Evolutionary conservation across 2,329 filamentous ascomycete species (phyloP).

Genomic region (Fusarium metavorans): DNA sequence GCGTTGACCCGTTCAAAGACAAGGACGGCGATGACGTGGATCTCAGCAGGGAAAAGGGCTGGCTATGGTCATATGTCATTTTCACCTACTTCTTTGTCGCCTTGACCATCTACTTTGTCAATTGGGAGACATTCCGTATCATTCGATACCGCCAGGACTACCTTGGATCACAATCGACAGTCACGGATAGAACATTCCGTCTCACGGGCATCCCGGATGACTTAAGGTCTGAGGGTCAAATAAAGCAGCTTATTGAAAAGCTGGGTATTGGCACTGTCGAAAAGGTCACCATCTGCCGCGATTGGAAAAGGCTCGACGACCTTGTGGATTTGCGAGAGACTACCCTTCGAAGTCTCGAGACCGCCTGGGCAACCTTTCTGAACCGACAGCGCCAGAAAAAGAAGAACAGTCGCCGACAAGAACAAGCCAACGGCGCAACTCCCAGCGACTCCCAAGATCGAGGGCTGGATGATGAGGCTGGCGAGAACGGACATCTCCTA

Average conservation of each 20-base stretch:
- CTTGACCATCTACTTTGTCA: slow-evolving; percentile 84
- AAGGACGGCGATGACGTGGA: slow-evolving; percentile 52
- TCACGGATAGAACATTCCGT: slow-evolving; percentile 93
- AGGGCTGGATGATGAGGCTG: slow-evolving; percentile 57
- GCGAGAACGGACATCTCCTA: slow-evolving; percentile 72
- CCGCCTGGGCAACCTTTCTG: slow-evolving; percentile 80
- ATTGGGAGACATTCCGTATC: slow-evolving; percentile 84
- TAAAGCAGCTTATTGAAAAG: slow-evolving; percentile 88
- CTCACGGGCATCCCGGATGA: slow-evolving; percentile 88
- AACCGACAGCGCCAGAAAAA: slow-evolving; percentile 41
- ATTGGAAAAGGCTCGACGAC: slow-evolving; percentile 86
- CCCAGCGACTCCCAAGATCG: slow-evolving; percentile 46
- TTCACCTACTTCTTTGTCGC: slow-evolving; percentile 94
- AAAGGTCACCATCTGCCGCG: slow-evolving; percentile 83
- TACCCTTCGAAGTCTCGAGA: slow-evolving; percentile 80
- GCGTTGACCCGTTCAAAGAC: slow-evolving; percentile 42
- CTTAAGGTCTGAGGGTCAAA: slow-evolving; percentile 82
- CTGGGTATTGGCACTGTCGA: slow-evolving; percentile 92
- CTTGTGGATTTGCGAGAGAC: slow-evolving; percentile 75
- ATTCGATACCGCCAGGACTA: slow-evolving; percentile 91
- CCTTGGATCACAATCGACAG: slow-evolving; percentile 91
- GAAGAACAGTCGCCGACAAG: slow-evolving; percentile 6
- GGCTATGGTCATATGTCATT: slow-evolving; percentile 92
- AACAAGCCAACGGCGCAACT: slow-evolving; percentile 24
- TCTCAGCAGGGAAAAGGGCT: slow-evolving; percentile 56